Evolutionary conservation across 2,329 filamentous ascomycete species (phyloP), one percentile per base, ranked within the genome.

Genomic region (Aspergillus clavatus): DNA sequence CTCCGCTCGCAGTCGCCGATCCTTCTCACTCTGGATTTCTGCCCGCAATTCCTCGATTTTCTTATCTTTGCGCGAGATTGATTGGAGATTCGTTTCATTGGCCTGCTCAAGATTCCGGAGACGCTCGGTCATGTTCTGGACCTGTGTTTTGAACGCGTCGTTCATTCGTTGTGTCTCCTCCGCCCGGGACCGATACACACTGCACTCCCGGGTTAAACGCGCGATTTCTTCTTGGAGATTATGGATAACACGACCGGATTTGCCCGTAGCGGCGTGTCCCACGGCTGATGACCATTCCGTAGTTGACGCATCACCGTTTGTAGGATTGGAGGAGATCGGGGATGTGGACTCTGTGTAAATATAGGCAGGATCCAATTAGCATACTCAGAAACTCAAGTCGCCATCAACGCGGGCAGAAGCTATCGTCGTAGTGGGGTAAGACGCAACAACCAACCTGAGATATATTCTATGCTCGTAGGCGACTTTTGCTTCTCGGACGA

Each of bases 221-320:
- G 73, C 73, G 47, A 75, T 75, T 38, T 76, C 72, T 50, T 72
- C 72, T 55, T 75, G 72, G 26, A 76, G 58, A 45, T 72, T 71
- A 48, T 76, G 72, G 42, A 76, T 76, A 16, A 76, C 73, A 27
- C 73, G 69, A 22, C 73, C 72, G 2, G 73, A 75, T 56, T 76
- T 76, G 29, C 73, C 73, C 6, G 69, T 72, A 19, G 70, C 68
- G 27, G 73, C 73, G 48, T 74, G 72, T 10, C 73, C 73, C 22
- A 76, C 71, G 2, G 73, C 73, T 1, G 72, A 70, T 8, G 71
- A 75, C 73, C 73, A 76, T 60, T 72, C 69, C n/a, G 61, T 49
- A 16, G 52, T 41, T 19, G 60, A 45, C 14, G 55, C 41, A 38
- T 68, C 65, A 43, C 53, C 56, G 51, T 63, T 61, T 11, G 56